Percentiles rank a stretch among this genome's conserved stretches.
Evolutionary conservation across 148 eudicot species (phyloP).

Genomic region (Agrostemma githago): DNA sequence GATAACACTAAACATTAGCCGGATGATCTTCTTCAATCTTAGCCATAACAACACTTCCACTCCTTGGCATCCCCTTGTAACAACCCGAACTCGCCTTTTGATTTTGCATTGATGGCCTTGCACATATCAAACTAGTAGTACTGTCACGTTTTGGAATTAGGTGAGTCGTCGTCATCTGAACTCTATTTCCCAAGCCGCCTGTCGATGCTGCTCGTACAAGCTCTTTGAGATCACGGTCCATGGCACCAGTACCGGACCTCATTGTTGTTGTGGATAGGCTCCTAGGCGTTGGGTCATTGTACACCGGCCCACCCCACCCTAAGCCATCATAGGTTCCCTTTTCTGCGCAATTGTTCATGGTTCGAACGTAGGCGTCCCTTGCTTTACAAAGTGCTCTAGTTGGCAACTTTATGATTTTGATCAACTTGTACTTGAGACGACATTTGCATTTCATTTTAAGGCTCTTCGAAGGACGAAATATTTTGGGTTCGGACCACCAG

Average conservation of each 20-base stretch:
- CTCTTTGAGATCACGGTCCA: slow-evolving; percentile 8
- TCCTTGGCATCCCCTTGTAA: slow-evolving; percentile 5
- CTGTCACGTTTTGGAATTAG: background rate
- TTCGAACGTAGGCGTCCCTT: slow-evolving; percentile 7
- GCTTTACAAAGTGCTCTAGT: background rate
- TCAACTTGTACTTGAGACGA: background rate
- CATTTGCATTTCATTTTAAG: slow-evolving; percentile 3
- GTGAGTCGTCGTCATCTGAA: background rate
- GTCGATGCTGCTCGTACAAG: slow-evolving; percentile 4
- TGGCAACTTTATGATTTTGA: slow-evolving; percentile 9
- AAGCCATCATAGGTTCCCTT: background rate
- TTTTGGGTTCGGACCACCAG: no score
- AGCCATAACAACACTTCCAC: slow-evolving; percentile 15
- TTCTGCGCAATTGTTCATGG: slow-evolving; percentile 11
- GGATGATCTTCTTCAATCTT: slow-evolving; percentile 15
- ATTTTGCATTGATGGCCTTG: background rate
- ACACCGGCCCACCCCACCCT: slow-evolving; percentile 11
- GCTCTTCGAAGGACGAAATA: no score
- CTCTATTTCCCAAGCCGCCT: background rate
- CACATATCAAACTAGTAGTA: background rate
- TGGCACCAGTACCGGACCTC: background rate
- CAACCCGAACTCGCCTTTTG: background rate
- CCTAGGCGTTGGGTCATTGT: slow-evolving; percentile 3
- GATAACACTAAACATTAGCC: background rate
- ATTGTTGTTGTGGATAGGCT: background rate